Percentiles rank a stretch among this genome's conserved stretches.
phyloP scores from a whole-genome alignment of 179 eudicot species.

The Gypsophila paniculata region DNA sequence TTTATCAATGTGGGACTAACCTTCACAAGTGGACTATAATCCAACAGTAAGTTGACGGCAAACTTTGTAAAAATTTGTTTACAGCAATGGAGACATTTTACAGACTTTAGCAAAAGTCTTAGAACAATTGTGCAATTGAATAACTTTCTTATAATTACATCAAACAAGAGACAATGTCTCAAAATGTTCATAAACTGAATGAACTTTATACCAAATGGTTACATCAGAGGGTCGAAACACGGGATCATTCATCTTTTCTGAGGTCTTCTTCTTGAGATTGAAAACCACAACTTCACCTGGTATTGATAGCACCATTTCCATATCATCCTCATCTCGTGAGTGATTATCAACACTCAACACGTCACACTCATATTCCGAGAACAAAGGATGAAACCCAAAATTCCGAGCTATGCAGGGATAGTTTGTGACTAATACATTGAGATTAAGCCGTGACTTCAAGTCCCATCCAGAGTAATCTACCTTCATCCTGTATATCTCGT shows the following conservation, averaged over 20 bases:
- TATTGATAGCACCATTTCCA: slow-evolving; percentile 21
- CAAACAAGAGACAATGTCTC: slow-evolving; percentile 27
- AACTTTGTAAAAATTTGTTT: not conserved
- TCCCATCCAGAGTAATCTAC: slow-evolving; percentile 28
- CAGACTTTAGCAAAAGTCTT: not conserved
- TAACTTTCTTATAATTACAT: not conserved
- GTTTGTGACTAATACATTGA: slow-evolving; percentile 10
- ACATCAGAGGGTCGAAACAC: slow-evolving; percentile 21
- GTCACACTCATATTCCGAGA: slow-evolving; percentile 24
- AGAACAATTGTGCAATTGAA: not conserved
- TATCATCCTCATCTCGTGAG: slow-evolving; percentile 3
- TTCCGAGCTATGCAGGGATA: slow-evolving; percentile 21
- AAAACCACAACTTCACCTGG: slow-evolving; percentile 24
- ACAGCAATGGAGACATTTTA: not conserved
- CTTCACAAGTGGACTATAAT: too few relatives aligned
- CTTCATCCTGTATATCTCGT: slow-evolving; percentile 22
- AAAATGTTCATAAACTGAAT: slow-evolving; percentile 16
- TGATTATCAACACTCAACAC: slow-evolving; percentile 20
- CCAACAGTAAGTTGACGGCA: not conserved
- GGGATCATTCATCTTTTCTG: not conserved
- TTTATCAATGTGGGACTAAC: too few relatives aligned
- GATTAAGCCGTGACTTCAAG: slow-evolving; percentile 17
- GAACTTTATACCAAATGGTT: slow-evolving; percentile 20
- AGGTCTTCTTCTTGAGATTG: slow-evolving; percentile 20
- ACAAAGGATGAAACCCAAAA: slow-evolving; percentile 22